phyloP scores from a whole-genome alignment of 495 filamentous ascomycete species.

The Letharia columbiana region DNA sequence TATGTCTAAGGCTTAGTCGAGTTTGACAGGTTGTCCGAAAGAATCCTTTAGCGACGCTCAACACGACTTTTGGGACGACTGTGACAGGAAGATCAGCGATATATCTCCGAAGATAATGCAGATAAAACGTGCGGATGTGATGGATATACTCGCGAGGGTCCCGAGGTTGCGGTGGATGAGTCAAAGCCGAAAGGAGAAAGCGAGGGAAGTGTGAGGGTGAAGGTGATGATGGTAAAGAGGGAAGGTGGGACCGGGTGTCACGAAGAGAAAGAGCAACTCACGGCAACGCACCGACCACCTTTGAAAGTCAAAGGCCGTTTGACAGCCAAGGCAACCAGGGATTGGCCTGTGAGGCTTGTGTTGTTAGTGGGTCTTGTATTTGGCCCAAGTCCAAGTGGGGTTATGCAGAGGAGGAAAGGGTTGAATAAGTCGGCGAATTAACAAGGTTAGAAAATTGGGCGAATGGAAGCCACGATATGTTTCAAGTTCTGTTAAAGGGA shows the following conservation, averaged over 20 bases:
- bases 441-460: neutral
- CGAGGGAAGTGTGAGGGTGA: neutral
- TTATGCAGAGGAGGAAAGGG: neutral
- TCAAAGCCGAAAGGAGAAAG: neutral
- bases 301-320: slow-evolving; percentile 8
- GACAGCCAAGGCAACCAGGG: slow-evolving; percentile 13
- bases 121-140: neutral
- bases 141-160: neutral
- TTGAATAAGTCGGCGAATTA: neutral
- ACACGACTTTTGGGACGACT: neutral
- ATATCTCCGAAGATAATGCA: neutral
- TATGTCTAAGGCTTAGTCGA: neutral
- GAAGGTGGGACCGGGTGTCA: neutral
- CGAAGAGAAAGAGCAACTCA: neutral
- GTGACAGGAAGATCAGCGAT: slow-evolving; percentile 12
- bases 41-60: slow-evolving; percentile 1
- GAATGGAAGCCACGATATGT: neutral
- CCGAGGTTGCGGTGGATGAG: neutral
- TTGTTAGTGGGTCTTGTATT: slow-evolving; percentile 7
- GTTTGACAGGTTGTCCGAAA: slow-evolving; percentile 6
- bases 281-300: slow-evolving; percentile 11
- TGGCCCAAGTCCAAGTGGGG: neutral
- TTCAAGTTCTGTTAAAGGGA: neutral
- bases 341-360: neutral
- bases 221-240: neutral